phyloP scores from a whole-genome alignment of 805 yeast genomes.

The Lipomyces chichibuensis region DNA sequence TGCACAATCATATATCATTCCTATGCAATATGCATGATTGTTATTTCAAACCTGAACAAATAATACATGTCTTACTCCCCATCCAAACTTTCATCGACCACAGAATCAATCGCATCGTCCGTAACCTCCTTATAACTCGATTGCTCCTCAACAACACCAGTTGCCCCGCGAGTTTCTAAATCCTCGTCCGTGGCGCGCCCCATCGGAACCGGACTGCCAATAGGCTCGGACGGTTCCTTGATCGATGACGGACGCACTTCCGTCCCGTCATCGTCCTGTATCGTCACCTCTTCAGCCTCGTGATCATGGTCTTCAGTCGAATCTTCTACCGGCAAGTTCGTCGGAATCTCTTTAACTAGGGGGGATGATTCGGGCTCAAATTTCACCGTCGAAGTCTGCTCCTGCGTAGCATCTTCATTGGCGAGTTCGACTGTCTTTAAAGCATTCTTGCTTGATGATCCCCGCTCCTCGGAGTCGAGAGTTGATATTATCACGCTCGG shows the following conservation, averaged over 20 bases:
- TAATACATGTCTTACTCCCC: background rate
- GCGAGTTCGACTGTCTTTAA: background rate
- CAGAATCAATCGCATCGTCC: background rate
- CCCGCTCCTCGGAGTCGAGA: background rate
- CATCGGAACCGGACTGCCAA: background rate
- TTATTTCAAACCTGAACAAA: background rate
- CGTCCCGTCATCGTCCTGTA: background rate
- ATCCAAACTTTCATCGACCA: background rate
- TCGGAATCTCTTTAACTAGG: background rate
- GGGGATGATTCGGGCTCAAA: background rate
- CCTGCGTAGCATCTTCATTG: background rate
- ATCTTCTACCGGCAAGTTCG: background rate
- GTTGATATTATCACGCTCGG: background rate
- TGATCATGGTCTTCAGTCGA: background rate
- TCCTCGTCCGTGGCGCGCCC: background rate
- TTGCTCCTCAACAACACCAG: background rate
- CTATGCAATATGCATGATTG: background rate
- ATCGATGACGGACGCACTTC: slow-evolving; percentile 1
- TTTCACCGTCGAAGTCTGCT: background rate
- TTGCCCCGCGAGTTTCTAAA: background rate
- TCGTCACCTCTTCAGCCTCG: slow-evolving; percentile 8
- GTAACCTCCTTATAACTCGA: background rate
- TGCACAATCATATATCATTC: too few species aligned
- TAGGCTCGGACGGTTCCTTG: background rate
- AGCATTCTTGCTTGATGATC: background rate